Base-by-base conservation (phyloP, 176 grass and related monocot genomes). In the Cenchrus purpureus region DNA sequence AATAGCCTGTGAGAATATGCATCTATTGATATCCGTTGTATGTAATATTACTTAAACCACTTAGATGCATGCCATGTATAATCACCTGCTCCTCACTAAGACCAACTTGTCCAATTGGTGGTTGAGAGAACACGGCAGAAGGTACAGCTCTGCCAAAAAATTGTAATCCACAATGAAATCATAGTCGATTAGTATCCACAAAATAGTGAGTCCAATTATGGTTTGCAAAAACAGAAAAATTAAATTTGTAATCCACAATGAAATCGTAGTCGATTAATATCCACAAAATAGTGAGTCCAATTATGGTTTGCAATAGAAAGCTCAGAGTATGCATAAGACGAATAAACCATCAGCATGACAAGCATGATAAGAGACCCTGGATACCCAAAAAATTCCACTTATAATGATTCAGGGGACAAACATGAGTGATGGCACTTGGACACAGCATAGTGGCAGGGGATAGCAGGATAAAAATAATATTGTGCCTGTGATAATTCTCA, bases 111-210 rank as follows among this genome's bases (percentile, higher is more conserved):
- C 88, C 95, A 73, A 97, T 97, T 55, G 92, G 92, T 77, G 95
- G 92, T 71, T 97, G 95, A 25, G 90, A 94, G 81, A 97, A 97
- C 59, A 97, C 95, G 84, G 92, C 95, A 89, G 95, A 88, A 73
- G 95, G 92, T 55, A 97, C 88, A 60, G 88, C 84, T 78, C 95
- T 97, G 88, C 89, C 59, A 88, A 0, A 50, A 59, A 56, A 40
- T 40, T 40, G 4, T 50, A 43, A 65, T 44, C 65, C 56, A 10
- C 25, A 68, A 68, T 56, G 17, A 74, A 79, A 74, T 29, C 66
- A 8, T 61, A 72, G 54, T 46, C 40, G 4, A 65, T 88, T 46
- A 17, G 72, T 37, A 79, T 64, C 65, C 80, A 74, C 37, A 37
- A 71, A 72, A 34, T 19, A 55, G 71, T 53, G 71, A 73, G 77